These are phyloP conservation scores for Beta vulgaris DNA, from an alignment of 148 eudicot genomes.

Conservation along the genomic window DNA sequence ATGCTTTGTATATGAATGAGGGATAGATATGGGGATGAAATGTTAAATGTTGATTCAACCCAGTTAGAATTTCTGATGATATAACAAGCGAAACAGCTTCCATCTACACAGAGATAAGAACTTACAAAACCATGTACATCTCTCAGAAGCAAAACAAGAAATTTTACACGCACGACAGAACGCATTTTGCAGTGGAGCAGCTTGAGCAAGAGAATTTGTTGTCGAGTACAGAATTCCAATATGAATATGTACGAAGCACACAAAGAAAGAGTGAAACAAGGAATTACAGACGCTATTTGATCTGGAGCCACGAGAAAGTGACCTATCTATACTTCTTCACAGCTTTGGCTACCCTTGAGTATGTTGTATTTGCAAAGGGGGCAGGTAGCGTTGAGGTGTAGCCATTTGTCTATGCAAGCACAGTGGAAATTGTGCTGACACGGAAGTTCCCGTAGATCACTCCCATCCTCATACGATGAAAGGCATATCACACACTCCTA, in stretches of 20 bases:
- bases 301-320: not conserved
- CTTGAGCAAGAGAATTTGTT: slow-evolving; percentile 14
- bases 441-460: slow-evolving; percentile 81
- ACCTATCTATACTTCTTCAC: slow-evolving; percentile 55
- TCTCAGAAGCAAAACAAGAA: not conserved
- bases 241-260: slow-evolving; percentile 28
- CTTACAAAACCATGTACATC: slow-evolving; percentile 33
- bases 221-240: slow-evolving; percentile 14
- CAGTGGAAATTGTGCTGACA: slow-evolving; percentile 85
- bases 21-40: slow-evolving; percentile 15
- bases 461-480: slow-evolving; percentile 68
- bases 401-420: slow-evolving; percentile 87
- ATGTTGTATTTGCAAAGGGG: slow-evolving; percentile 95
- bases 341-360: slow-evolving; percentile 60
- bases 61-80: slow-evolving; percentile 1
- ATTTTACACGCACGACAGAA: slow-evolving; percentile 27
- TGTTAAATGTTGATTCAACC: slow-evolving; percentile 9
- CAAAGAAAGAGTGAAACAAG: slow-evolving; percentile 10
- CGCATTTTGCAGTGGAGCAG: slow-evolving; percentile 19
- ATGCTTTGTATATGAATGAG: not conserved
- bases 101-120: slow-evolving; percentile 25
- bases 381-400: slow-evolving; percentile 78
- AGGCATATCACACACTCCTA: slow-evolving; percentile 91
- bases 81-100: not conserved
- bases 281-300: slow-evolving; percentile 8